Conservation (phyloP, 2,329 filamentous ascomycete genomes). For the Aspergillus unguis region DNA sequence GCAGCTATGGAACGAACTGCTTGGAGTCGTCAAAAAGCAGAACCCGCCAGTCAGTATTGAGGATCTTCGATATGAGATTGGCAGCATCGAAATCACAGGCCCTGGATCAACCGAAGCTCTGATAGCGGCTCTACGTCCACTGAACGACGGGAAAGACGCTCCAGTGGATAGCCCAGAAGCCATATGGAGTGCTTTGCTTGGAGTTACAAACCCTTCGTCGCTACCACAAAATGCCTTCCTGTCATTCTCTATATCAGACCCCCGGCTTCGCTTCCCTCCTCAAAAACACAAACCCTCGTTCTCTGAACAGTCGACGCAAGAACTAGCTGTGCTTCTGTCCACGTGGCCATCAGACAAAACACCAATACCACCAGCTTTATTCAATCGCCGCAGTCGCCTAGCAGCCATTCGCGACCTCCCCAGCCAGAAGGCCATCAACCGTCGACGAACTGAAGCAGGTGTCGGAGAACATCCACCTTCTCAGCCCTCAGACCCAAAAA, state of each 20-base stretch:
- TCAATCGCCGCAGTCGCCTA: slow-evolving; percentile 65
- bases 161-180: slow-evolving; percentile 32
- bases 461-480: slow-evolving; percentile 63
- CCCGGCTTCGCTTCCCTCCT: slow-evolving; percentile 74
- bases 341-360: slow-evolving; percentile 63
- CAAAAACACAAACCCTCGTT: slow-evolving; percentile 48
- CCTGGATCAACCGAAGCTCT: slow-evolving; percentile 79
- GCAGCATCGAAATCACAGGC: slow-evolving; percentile 66
- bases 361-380: slow-evolving; percentile 55
- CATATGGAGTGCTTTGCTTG: slow-evolving; percentile 42
- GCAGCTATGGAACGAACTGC: slow-evolving; percentile 61
- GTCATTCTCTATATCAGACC: slow-evolving; percentile 71
- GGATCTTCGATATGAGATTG: slow-evolving; percentile 68
- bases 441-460: slow-evolving; percentile 62
- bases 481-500: slow-evolving; percentile 63
- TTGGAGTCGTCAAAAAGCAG: slow-evolving; percentile 58
- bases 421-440: slow-evolving; percentile 75
- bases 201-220: slow-evolving; percentile 64
- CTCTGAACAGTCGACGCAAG: slow-evolving; percentile 33
- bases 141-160: slow-evolving; percentile 17
- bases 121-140: slow-evolving; percentile 62
- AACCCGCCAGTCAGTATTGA: slow-evolving; percentile 61
- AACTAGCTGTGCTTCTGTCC: slow-evolving; percentile 60
- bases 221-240: slow-evolving; percentile 69
- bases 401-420: slow-evolving; percentile 64